phyloP scores from a whole-genome alignment of 2,329 filamentous ascomycete genomes.

The Sporothrix brasiliensis region DNA sequence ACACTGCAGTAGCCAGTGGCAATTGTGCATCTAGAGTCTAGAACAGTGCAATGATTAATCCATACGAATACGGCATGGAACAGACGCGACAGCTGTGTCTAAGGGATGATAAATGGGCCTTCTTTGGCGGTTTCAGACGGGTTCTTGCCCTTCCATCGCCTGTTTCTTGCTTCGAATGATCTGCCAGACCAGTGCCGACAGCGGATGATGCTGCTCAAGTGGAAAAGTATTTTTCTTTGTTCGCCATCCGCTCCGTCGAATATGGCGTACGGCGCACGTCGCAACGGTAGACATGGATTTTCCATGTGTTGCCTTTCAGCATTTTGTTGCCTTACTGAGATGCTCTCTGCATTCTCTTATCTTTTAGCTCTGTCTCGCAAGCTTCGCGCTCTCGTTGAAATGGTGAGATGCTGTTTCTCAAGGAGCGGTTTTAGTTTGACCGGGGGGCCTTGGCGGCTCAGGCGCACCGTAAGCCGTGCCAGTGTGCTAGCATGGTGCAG shows the following conservation, averaged over 20 bases:
- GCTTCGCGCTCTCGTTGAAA: constrained; percentile 9
- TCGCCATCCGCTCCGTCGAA: background rate
- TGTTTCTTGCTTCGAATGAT: constrained; percentile 2
- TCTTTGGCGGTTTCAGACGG: constrained; percentile 23
- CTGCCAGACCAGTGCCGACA: background rate
- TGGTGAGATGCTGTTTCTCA: constrained; percentile 6
- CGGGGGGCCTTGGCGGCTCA: constrained; percentile 16
- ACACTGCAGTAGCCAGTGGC: background rate
- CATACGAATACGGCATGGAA: background rate
- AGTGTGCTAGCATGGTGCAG: constrained; percentile 7
- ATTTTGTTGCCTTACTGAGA: constrained; percentile 20
- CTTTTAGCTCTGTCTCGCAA: constrained; percentile 14
- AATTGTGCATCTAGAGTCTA: background rate
- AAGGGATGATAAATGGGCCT: constrained; percentile 24
- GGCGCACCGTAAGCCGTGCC: constrained; percentile 20
- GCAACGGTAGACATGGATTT: background rate
- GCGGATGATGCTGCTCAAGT: background rate
- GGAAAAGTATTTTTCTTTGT: background rate
- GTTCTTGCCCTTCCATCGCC: constrained; percentile 1
- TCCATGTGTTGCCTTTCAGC: background rate
- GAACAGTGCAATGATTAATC: background rate
- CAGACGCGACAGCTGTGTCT: constrained; percentile 19
- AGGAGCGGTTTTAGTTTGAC: constrained; percentile 4
- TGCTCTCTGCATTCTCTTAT: constrained; percentile 11
- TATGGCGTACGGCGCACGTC: background rate